Base-by-base conservation (phyloP, 495 filamentous ascomycete species). In the Evernia prunastri region DNA sequence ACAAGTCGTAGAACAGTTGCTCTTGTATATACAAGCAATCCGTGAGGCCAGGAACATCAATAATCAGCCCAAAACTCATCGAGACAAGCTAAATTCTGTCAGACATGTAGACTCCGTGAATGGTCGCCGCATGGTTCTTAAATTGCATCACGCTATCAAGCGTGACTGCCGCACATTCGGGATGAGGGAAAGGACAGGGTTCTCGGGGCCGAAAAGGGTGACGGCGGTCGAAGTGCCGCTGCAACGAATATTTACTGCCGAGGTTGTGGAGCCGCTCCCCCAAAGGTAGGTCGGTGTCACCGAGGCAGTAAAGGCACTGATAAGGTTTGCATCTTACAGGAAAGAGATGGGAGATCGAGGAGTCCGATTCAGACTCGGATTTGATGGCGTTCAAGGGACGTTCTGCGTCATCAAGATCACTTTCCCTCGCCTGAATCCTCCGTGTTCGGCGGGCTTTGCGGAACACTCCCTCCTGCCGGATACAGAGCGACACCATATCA, bases 281-380 rank as follows among this genome's bases (percentile, higher is more conserved):
- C n/a, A 56, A 56, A 56, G 53, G 53, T 25, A 56, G 6, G n/a
- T 64, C 42, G 70, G 66, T 15, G 59, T 58, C 13, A 37, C 35
- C 13, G 71, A 70, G n/a, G n/a, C n/a, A n/a, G n/a, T n/a, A n/a
- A n/a, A n/a, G n/a, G n/a, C n/a, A n/a, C n/a, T n/a, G n/a, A n/a
- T 56, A 56, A 25, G 4, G n/a, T 18, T 56, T 17, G 53, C 53
- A 31, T 29, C 54, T 57, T 1, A 31, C 0, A 29, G 54, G 72
- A 63, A 20, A 73, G 65, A 20, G 70, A 72, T n/a, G 72, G 67
- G 0, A 68, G 66, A 40, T 40, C 39, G 39, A 40, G 39, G 11
- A 40, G 11, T 40, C 11, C 39, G 39, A 40, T 12, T 40, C 11
- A 40, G 39, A 40, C 39, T 40, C 39, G 39, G 11, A 40, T 12